Percentiles rank a stretch among this genome's conserved stretches.
Evolutionary conservation across 768 basidiomycete genomes (phyloP).

Genomic region (Tephrocybe sp.): DNA sequence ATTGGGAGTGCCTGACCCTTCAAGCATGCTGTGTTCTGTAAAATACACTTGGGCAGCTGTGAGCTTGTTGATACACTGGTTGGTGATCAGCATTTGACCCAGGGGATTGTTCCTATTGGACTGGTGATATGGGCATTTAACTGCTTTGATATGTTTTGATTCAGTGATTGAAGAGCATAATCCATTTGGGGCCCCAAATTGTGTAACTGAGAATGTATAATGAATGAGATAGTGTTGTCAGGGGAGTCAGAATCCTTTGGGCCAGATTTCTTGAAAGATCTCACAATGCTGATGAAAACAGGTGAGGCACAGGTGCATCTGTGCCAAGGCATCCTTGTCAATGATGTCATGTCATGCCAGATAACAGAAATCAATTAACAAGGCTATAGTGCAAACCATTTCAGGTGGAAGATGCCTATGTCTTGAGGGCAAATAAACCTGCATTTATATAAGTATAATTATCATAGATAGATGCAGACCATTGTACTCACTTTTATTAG

Average conservation of each 20-base stretch:
- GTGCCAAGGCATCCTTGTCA: background rate
- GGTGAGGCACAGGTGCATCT: background rate
- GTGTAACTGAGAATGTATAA: background rate
- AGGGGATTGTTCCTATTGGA: slow-evolving; percentile 17
- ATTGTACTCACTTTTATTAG: slow-evolving; percentile 30
- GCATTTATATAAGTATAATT: background rate
- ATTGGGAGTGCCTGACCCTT: background rate
- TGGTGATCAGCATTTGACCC: slow-evolving; percentile 17
- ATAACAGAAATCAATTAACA: background rate
- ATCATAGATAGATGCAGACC: background rate
- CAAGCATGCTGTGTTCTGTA: background rate
- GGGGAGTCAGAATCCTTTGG: slow-evolving; percentile 17
- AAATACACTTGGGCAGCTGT: background rate
- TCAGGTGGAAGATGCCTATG: background rate
- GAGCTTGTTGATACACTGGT: slow-evolving; percentile 13
- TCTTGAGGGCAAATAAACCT: background rate
- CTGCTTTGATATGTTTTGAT: slow-evolving; percentile 14
- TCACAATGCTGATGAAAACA: slow-evolving; percentile 18
- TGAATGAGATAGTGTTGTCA: slow-evolving; percentile 19
- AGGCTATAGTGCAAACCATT: background rate
- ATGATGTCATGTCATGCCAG: background rate
- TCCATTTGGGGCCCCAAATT: slow-evolving; percentile 12
- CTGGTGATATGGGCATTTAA: slow-evolving; percentile 19
- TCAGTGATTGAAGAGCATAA: slow-evolving; percentile 16
- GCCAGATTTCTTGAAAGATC: slow-evolving; percentile 13